Base-by-base conservation (phyloP, 352 stramenopile genomes). In the Globisporangium perplexum region DNA sequence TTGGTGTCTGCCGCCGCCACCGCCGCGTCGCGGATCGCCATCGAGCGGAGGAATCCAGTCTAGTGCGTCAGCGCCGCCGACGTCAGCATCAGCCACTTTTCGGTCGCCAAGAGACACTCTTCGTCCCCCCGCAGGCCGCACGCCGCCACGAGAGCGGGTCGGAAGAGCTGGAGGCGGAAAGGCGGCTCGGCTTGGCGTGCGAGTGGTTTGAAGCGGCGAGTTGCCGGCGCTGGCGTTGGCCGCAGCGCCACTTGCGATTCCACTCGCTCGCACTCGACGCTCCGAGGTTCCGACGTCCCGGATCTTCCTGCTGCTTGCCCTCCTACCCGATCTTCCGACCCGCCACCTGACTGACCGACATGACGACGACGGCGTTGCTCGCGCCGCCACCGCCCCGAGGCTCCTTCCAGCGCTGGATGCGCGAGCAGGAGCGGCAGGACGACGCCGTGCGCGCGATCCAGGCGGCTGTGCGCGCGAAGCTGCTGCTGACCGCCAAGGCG, bases 361-460 rank as follows among this genome's bases (percentile, higher is more conserved):
- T 14, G 11, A 10, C 31, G 31, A 10, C 31, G 31, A 44, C 20
- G 15, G 17, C 38, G 38, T 12, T 44, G 38, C 14, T 22, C 38
- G 38, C 26, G 26, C 2, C 12, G 41, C 41, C 20, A n/a, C 41
- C 42, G 14, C 46, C 38, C 20, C 35, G 39, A 20, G 36, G 26
- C 10, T 74, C 67, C 38, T 69, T 68, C 60, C 52, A 60, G 47
- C 46, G 66, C 24, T 74, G 67, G 67, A 66, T 74, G 36, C 42
- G 50, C 47, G 60, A 70, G 36, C 63, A 61, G 33, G 55, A 72
- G 14, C 53, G 57, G 22, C 53, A 72, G 20, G 67, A 72, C 33
- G 63, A 68, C 41, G 67, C 67, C 12, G 67, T 66, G 33, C 56
- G 55, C 39, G 62, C 59, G 60, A 72, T 74, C 53, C 67, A 74